Base-by-base conservation (phyloP, 495 filamentous ascomycete genomes). In the Parathielavia appendiculata region DNA sequence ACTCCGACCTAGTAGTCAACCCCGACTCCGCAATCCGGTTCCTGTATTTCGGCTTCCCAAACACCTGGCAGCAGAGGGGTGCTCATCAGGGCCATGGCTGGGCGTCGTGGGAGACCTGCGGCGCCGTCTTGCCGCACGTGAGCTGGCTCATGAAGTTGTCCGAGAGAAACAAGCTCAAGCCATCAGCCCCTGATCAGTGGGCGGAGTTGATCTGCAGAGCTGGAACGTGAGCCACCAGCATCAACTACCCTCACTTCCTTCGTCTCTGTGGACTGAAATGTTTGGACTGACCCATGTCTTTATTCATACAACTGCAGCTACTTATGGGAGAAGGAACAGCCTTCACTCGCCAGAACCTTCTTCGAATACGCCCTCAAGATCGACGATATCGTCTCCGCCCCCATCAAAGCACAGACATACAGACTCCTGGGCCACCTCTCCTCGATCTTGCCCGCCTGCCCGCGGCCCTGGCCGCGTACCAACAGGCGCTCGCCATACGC, bases 61-160 rank as follows among this genome's bases (percentile, higher is more conserved):
- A 45, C 44, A 56, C 52, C 5, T 60, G 58, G 58, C 34, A 56
- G 14, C 9, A 43, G 17, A 2, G 51, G 11, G 51, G 58, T 22
- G 35, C 51, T 17, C 58, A 60, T 26, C 58, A 56, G 38, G 52
- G 52, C n/a, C 58, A 56, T 39, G 52, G 58, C 4, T 60, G 51
- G 45, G 43, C 32, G 5, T 60, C 58, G 1, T 60, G 58, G 58
- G 51, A 56, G 11, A 51, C 44, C 6, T 60, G 51, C 30, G 41
- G 52, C 22, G 45, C 45, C 0, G 41, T 52, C 16, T 5, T 60
- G 26, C 44, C 58, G 5, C 58, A 56, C 23, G 46, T 60, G 7
- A 23, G 23, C 26, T 47, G 58, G 50, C 17, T 60, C 6, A 56
- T 60, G 38, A 14, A 44, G 1, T 5, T 60, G 14, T 56, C 35